Conservation (phyloP, 352 stramenopile genomes). For the Halophytophthora polymorphica region DNA sequence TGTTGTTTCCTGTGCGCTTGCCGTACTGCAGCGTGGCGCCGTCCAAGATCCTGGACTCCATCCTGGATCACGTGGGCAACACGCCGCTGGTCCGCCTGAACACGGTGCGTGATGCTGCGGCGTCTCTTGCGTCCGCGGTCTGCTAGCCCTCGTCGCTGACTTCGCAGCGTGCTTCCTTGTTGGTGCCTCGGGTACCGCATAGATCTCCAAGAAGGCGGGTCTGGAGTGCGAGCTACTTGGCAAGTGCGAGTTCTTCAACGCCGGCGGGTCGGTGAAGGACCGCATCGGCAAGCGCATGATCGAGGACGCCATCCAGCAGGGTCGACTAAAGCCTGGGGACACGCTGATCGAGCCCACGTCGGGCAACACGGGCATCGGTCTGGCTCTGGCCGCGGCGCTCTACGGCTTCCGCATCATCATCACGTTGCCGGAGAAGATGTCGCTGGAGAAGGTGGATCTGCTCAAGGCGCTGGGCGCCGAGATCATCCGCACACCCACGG, state of each 20-base stretch:
- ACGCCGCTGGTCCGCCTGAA: constrained; percentile 94
- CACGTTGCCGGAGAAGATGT: constrained; percentile 95
- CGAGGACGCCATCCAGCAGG: constrained; percentile 46
- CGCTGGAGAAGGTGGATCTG: constrained; percentile 95
- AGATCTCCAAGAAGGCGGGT: constrained; percentile 67
- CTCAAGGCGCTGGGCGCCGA: constrained; percentile 95
- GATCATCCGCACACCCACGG: constrained; percentile 95
- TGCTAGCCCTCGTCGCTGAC: background rate
- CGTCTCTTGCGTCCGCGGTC: background rate
- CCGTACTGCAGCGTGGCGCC: constrained; percentile 26
- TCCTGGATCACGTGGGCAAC: constrained; percentile 93
- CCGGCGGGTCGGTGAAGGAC: constrained; percentile 79
- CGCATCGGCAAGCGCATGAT: constrained; percentile 73
- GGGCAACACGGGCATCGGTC: constrained; percentile 96
- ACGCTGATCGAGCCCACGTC: constrained; percentile 93
- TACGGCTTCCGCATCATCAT: constrained; percentile 97
- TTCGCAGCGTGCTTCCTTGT: constrained; percentile 1
- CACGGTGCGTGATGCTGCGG: constrained; percentile 21
- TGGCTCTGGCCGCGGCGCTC: constrained; percentile 95
- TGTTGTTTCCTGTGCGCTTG: background rate
- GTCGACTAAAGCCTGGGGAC: constrained; percentile 50
- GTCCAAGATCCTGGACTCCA: constrained; percentile 90
- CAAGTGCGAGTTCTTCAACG: constrained; percentile 93
- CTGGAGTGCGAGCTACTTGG: constrained; percentile 89
- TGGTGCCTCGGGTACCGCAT: background rate